Evolutionary conservation across 2,329 filamentous ascomycete genomes (phyloP).

Genomic region (Aspergillus amoenus): DNA sequence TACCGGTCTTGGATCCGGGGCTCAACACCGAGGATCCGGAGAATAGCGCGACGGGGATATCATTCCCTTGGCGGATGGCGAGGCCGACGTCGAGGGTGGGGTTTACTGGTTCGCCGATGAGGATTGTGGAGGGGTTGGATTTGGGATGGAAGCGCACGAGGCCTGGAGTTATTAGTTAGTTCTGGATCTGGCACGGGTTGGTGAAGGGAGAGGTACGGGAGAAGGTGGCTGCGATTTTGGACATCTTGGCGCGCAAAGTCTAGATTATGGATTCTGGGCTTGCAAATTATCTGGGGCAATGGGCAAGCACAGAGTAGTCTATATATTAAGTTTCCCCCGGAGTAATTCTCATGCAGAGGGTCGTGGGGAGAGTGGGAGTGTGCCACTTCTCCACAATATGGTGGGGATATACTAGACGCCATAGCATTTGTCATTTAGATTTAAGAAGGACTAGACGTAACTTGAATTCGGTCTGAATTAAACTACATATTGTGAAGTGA

Average conservation of each 20-base stretch:
- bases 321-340: neutral
- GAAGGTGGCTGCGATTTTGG: constrained; percentile 38
- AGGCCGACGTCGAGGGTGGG: constrained; percentile 56
- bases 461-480: no score
- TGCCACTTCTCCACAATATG: neutral
- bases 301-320: neutral
- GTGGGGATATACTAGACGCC: no score
- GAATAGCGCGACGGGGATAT: constrained; percentile 58
- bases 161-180: constrained; percentile 40
- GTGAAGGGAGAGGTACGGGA: constrained; percentile 25
- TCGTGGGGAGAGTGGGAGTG: neutral
- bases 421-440: no score
- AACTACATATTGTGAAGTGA: no score
- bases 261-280: neutral
- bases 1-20: constrained; percentile 53
- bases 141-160: constrained; percentile 61
- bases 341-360: neutral
- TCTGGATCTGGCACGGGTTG: neutral
- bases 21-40: constrained; percentile 58
- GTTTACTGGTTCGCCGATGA: constrained; percentile 59
- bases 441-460: no score
- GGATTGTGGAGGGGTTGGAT: constrained; percentile 48
- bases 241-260: constrained; percentile 23
- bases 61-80: constrained; percentile 56
- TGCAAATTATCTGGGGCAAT: neutral